Conservation (phyloP, 2,329 filamentous ascomycete species). For the Cordyceps fumosorosea region DNA sequence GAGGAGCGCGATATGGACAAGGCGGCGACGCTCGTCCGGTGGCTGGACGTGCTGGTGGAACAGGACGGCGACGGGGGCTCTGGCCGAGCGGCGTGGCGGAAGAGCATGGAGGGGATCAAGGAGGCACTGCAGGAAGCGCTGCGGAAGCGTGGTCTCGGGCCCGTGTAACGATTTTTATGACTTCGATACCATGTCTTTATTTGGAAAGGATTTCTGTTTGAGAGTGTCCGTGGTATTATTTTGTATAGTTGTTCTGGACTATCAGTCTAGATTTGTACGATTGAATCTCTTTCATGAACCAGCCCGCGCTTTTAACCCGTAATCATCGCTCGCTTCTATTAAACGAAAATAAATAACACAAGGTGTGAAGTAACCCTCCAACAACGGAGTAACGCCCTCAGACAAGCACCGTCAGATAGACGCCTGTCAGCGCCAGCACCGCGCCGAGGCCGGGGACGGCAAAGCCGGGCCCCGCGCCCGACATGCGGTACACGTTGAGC, state of each 20-base stretch:
- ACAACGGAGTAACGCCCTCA: neutral
- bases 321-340: slow-evolving; percentile 2
- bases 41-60: slow-evolving; percentile 54
- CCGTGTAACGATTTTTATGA: slow-evolving; percentile 39
- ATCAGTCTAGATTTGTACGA: neutral
- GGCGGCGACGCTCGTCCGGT: slow-evolving; percentile 61
- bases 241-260: neutral
- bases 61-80: slow-evolving; percentile 32
- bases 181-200: slow-evolving; percentile 14
- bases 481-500: slow-evolving; percentile 37
- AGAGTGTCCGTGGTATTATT: neutral
- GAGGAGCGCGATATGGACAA: slow-evolving; percentile 77
- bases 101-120: slow-evolving; percentile 38
- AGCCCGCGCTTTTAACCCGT: neutral
- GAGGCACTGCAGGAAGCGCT: slow-evolving; percentile 49
- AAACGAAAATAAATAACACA: too few species aligned
- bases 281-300: neutral
- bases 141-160: slow-evolving; percentile 47
- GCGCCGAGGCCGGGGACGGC: neutral
- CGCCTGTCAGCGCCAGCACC: neutral
- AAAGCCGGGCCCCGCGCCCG: slow-evolving; percentile 9
- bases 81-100: slow-evolving; percentile 41
- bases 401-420: neutral
- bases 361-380: neutral
- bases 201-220: neutral